Evolutionary conservation across 1,139 yeast species (phyloP).

Genomic region (Meyerozyma carpophila): DNA sequence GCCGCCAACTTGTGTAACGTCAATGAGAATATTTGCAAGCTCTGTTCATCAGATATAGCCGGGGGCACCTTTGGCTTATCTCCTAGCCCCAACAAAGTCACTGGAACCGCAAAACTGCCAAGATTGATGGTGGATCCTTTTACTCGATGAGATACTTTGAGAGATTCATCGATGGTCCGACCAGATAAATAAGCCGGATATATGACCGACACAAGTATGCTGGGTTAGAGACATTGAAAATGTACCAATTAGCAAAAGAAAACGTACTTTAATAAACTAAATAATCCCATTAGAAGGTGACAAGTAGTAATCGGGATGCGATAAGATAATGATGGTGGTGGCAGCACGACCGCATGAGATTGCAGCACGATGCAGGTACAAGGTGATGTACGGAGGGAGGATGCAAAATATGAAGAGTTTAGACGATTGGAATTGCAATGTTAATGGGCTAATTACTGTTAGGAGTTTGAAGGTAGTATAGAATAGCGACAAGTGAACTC

Average conservation of each 20-base stretch:
- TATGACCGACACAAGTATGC: constrained; percentile 36
- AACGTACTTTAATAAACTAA: neutral
- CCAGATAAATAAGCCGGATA: constrained; percentile 53
- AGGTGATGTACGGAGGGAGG: too few relatives aligned
- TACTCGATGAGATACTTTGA: constrained; percentile 7
- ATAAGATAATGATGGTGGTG: constrained; percentile 1
- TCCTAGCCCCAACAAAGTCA: constrained; percentile 17
- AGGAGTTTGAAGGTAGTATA: too few relatives aligned
- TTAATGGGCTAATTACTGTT: too few relatives aligned
- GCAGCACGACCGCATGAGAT: neutral
- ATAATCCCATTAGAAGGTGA: neutral
- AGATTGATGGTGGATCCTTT: constrained; percentile 9
- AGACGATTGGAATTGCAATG: too few relatives aligned
- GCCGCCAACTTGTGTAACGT: constrained; percentile 51
- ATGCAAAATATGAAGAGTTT: too few relatives aligned
- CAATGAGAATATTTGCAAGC: constrained; percentile 24
- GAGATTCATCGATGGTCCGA: constrained; percentile 32
- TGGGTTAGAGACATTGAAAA: constrained; percentile 5
- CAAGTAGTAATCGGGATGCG: neutral
- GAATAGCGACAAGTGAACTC: too few relatives aligned
- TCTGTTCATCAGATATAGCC: constrained; percentile 9
- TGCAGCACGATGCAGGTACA: neutral
- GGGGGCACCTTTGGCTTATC: constrained; percentile 16
- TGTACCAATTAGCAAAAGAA: neutral
- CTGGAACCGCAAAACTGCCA: constrained; percentile 11